A percentile compares a stretch with the other conserved stretches of the same genome.
These are phyloP conservation scores for Xylaria telfairii DNA, from an alignment of 495 filamentous ascomycete species.

Conservation along the genomic window DNA sequence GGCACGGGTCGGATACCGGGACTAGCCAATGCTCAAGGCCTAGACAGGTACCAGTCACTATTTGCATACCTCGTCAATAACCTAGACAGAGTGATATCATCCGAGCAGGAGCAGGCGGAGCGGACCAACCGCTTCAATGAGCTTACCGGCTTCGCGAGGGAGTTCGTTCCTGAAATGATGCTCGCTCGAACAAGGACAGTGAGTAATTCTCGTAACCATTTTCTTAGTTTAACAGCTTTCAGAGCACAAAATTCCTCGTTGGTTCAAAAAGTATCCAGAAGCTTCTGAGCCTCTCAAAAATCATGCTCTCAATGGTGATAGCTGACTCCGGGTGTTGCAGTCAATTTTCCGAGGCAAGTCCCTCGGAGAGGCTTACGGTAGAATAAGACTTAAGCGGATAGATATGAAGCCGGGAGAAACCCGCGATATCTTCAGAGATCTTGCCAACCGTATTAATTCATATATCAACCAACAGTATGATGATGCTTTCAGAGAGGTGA, in stretches of 20 bases:
- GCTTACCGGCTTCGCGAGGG: neutral
- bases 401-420: neutral
- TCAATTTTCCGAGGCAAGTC: neutral
- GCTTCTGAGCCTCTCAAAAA: no score
- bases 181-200: neutral
- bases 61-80: neutral
- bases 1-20: neutral
- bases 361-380: neutral
- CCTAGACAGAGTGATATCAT: neutral
- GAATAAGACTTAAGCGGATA: neutral
- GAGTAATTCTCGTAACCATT: no score
- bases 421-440: accelerated
- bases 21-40: neutral
- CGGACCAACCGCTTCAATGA: neutral
- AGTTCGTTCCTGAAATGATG: neutral
- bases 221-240: no score
- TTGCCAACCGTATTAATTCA: neutral
- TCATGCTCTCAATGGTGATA: no score
- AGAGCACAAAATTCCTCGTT: no score
- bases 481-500: neutral
- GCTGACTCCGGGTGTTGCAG: no score
- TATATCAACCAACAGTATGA: neutral
- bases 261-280: no score
- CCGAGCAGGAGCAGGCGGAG: neutral
- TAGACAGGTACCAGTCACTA: neutral